These are phyloP conservation scores for Plasmodium ovale DNA, from an alignment of 169 alveolate species.

Conservation along the genomic window DNA sequence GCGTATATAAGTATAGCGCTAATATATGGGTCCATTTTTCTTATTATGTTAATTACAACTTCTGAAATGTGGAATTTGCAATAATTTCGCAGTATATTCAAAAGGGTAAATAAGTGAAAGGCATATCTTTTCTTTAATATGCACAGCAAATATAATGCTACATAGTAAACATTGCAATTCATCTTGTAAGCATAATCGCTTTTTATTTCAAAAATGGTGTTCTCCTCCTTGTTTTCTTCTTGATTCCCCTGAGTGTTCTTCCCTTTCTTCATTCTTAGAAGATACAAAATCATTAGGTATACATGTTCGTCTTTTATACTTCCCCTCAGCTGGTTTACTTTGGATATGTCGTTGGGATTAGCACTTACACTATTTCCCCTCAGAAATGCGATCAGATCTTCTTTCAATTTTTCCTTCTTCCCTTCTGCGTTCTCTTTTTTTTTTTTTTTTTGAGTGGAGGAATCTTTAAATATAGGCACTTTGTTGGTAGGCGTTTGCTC, in stretches of 20 bases:
- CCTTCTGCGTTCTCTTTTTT: not conserved
- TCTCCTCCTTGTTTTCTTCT: not conserved
- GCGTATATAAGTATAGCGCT: slow-evolving; percentile 71
- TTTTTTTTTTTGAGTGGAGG: not conserved
- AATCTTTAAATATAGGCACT: not conserved
- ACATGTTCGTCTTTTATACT: slow-evolving; percentile 16
- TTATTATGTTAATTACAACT: slow-evolving; percentile 47
- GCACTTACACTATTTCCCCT: not conserved
- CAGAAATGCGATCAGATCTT: not conserved
- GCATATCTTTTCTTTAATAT: slow-evolving; percentile 50
- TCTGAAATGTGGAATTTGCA: slow-evolving; percentile 52
- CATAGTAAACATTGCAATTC: slow-evolving; percentile 63
- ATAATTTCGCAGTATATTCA: slow-evolving; percentile 46
- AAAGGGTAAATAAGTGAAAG: slow-evolving; percentile 46
- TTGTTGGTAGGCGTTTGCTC: not conserved
- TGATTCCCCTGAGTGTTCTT: not conserved
- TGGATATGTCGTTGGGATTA: not conserved
- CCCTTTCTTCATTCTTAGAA: not conserved
- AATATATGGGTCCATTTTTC: slow-evolving; percentile 76
- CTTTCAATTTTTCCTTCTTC: not conserved
- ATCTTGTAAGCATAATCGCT: slow-evolving; percentile 71
- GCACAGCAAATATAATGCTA: slow-evolving; percentile 49
- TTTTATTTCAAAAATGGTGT: slow-evolving; percentile 21
- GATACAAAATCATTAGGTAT: slow-evolving; percentile 4
- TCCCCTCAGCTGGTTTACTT: not conserved